A percentile compares a stretch with the other conserved stretches of the same genome.
Conservation (phyloP, 2,329 filamentous ascomycete species). For the Sporothrix inflata region DNA sequence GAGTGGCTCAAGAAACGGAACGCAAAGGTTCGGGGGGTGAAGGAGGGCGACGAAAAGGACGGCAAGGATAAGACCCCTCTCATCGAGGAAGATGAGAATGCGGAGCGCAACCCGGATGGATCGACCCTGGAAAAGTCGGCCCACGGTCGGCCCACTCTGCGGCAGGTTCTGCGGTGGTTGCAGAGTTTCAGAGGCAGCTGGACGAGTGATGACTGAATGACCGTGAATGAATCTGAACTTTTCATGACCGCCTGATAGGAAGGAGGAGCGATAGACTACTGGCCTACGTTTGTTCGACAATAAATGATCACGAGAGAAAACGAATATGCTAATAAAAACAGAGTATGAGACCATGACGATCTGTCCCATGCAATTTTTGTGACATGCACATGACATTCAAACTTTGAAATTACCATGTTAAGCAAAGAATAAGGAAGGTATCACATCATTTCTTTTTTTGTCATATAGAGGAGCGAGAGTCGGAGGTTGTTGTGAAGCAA, state of each 20-base stretch:
- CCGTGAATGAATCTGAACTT: background rate
- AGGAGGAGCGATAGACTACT: no score
- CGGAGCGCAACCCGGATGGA: background rate
- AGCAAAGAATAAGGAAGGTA: background rate
- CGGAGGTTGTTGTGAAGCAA: background rate
- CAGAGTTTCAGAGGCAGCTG: background rate
- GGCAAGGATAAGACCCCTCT: background rate
- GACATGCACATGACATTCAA: background rate
- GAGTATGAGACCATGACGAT: background rate
- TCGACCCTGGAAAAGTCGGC: background rate
- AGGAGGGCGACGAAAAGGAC: background rate
- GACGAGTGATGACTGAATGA: background rate
- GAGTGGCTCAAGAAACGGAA: conserved; percentile 22
- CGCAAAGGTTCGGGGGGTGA: background rate
- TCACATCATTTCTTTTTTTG: background rate
- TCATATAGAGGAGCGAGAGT: background rate
- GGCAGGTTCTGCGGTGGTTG: conserved; percentile 17
- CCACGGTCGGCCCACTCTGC: conserved; percentile 26
- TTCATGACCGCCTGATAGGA: background rate
- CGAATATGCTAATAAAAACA: no score
- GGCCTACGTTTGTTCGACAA: background rate
- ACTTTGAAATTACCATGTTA: background rate
- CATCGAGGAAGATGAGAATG: background rate
- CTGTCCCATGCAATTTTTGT: background rate
- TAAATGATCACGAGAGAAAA: background rate